A percentile compares a stretch with the other conserved stretches of the same genome.
phyloP scores from a whole-genome alignment of 768 basidiomycete genomes.

The Leccinum longicurvipes region DNA sequence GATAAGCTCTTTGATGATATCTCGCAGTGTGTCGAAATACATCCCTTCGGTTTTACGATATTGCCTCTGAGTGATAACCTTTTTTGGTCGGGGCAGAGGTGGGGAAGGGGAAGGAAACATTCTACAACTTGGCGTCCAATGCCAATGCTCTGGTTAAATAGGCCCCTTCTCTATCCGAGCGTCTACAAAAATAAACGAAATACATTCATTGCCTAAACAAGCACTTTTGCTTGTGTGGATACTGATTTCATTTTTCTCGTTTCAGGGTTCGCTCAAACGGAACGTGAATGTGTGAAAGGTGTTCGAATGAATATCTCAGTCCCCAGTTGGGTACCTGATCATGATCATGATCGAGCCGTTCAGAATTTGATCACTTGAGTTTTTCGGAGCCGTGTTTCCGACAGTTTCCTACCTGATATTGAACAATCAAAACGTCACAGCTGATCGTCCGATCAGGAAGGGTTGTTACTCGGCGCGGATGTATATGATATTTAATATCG shows the following conservation, averaged over 20 bases:
- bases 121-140: background rate
- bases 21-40: slow-evolving; percentile 12
- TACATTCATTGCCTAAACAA: background rate
- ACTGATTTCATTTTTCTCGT: background rate
- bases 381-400: background rate
- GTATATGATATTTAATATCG: background rate
- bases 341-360: background rate
- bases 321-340: background rate
- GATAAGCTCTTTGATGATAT: slow-evolving; percentile 17
- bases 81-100: slow-evolving; percentile 2
- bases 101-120: background rate
- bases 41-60: slow-evolving; percentile 25
- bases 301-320: background rate
- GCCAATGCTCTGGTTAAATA: background rate
- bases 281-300: background rate
- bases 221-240: background rate
- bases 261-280: background rate
- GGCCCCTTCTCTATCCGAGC: background rate
- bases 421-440: background rate
- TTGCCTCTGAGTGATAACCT: slow-evolving; percentile 14
- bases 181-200: background rate
- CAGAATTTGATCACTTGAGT: background rate
- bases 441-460: background rate
- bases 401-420: background rate
- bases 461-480: background rate